phyloP scores from a whole-genome alignment of 768 basidiomycete species.

The Cantharellus cinnabarinus region DNA sequence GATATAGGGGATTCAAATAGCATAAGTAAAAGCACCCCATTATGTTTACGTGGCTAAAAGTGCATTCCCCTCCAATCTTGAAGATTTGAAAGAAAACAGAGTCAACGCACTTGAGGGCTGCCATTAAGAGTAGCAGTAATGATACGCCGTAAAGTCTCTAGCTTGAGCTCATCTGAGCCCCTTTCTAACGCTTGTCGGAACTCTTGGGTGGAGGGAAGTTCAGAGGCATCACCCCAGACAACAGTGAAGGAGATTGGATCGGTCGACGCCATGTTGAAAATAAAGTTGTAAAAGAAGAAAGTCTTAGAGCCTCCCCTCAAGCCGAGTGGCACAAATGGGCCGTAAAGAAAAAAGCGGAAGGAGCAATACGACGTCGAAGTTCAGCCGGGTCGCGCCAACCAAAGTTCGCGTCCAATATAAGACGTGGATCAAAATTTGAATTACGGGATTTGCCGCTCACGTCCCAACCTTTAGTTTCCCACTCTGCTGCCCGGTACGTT shows the following conservation, averaged over 20 bases:
- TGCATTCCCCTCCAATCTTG: background rate
- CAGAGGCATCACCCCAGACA: slow-evolving; percentile 45
- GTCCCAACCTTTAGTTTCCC: too few species aligned
- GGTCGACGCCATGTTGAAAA: slow-evolving; percentile 4
- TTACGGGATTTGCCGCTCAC: too few species aligned
- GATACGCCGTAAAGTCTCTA: slow-evolving; percentile 89
- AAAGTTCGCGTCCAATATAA: too few species aligned
- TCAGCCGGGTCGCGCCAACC: too few species aligned
- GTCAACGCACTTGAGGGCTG: slow-evolving; percentile 53
- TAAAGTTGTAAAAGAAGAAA: background rate
- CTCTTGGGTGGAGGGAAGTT: slow-evolving; percentile 64
- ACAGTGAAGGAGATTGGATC: slow-evolving; percentile 49
- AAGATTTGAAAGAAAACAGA: background rate
- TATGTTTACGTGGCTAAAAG: background rate
- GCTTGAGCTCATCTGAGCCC: slow-evolving; percentile 89
- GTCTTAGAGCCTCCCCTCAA: background rate
- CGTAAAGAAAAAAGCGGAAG: too few species aligned
- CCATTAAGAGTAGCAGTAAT: slow-evolving; percentile 89
- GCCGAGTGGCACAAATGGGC: background rate
- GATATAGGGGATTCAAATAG: background rate
- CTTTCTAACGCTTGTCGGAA: slow-evolving; percentile 73
- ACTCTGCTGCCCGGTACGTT: too few species aligned
- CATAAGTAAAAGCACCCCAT: too few species aligned
- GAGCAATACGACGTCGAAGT: too few species aligned
- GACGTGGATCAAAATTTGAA: too few species aligned